phyloP scores from a whole-genome alignment of 73 alveolate species.

The Paramecium biaurelia region DNA sequence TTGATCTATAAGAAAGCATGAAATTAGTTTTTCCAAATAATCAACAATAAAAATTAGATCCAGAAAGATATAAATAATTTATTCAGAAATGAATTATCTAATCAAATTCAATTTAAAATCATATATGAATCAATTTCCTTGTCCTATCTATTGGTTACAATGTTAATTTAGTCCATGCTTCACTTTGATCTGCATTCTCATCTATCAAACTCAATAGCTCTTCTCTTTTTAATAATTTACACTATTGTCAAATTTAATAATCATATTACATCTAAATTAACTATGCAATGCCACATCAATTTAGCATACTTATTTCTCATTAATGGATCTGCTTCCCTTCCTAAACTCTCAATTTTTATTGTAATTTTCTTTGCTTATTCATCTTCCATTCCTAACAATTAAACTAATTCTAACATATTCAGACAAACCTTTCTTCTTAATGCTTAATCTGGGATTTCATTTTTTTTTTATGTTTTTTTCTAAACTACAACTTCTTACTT shows the following conservation, averaged over 20 bases:
- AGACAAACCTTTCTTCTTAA: conserved; percentile 49
- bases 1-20: background rate
- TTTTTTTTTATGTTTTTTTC: background rate
- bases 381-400: background rate
- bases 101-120: background rate
- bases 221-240: background rate
- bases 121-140: background rate
- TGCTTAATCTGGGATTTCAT: conserved; percentile 3
- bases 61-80: background rate
- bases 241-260: background rate
- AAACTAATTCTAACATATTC: background rate
- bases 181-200: background rate
- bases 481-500: background rate
- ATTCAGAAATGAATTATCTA: background rate
- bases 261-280: background rate
- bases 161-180: background rate
- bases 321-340: conserved; percentile 18
- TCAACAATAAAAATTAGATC: background rate
- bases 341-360: conserved; percentile 10
- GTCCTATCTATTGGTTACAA: background rate
- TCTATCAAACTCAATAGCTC: background rate
- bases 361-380: background rate
- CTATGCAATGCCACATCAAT: conserved; percentile 25
- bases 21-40: background rate
- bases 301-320: conserved; percentile 30